phyloP scores from a whole-genome alignment of 495 filamentous ascomycete genomes.

The Penicillium herquei region DNA sequence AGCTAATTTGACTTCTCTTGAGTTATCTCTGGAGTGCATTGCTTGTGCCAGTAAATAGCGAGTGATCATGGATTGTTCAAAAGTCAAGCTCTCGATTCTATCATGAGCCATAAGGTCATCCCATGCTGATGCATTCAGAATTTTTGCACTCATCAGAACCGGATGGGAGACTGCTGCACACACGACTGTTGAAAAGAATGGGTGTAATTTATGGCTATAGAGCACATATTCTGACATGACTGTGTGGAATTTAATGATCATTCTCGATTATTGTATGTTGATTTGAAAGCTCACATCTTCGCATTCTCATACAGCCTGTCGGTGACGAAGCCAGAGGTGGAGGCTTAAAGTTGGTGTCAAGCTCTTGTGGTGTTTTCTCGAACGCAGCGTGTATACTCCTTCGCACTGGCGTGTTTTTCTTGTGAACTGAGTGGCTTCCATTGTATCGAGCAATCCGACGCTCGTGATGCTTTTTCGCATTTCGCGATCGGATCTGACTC shows the following conservation, averaged over 20 bases:
- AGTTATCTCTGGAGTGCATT: neutral
- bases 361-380: neutral
- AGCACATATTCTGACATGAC: constrained; percentile 18
- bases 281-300: constrained; percentile 6
- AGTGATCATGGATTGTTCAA: constrained; percentile 11
- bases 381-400: neutral
- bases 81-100: constrained; percentile 11
- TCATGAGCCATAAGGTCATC: constrained; percentile 14
- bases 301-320: constrained; percentile 7
- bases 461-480: constrained; percentile 4
- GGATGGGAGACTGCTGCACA: constrained; percentile 7
- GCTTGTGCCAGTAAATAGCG: constrained; percentile 6
- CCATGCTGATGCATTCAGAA: constrained; percentile 21
- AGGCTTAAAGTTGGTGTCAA: neutral
- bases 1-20: constrained; percentile 7
- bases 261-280: neutral
- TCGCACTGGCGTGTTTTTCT: neutral
- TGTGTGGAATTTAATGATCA: neutral
- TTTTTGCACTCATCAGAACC: constrained; percentile 22
- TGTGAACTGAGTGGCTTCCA: neutral
- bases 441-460: neutral
- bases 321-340: constrained; percentile 8
- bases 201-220: constrained; percentile 15
- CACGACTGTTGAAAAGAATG: constrained; percentile 13
- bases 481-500: constrained; percentile 11